A percentile compares a stretch with the other conserved stretches of the same genome.
These are phyloP conservation scores for Penicillium subrubescens DNA, from an alignment of 495 filamentous ascomycete species.

Conservation along the genomic window DNA sequence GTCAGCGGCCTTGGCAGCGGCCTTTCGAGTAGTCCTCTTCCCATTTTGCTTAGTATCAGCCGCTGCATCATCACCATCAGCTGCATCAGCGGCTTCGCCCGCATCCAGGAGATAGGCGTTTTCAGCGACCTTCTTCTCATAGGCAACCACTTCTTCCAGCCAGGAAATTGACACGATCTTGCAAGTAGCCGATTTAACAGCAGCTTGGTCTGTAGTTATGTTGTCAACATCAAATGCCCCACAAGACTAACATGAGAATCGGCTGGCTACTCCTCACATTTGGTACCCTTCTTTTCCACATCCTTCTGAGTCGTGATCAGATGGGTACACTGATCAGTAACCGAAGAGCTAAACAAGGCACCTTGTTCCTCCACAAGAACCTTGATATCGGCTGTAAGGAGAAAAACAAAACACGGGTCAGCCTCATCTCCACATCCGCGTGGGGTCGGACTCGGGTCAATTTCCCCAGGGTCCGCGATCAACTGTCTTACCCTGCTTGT, in stretches of 20 bases:
- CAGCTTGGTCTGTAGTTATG: constrained; percentile 47
- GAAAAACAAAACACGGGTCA: constrained; percentile 27
- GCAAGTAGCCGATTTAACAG: constrained; percentile 44
- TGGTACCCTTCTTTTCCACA: constrained; percentile 47
- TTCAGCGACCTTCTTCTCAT: constrained; percentile 46
- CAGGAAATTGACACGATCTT: constrained; percentile 64
- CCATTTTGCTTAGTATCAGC: constrained; percentile 18
- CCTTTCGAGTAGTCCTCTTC: constrained; percentile 2
- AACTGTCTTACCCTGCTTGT: constrained; percentile 49
- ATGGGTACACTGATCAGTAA: constrained; percentile 59
- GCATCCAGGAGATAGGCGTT: constrained; percentile 36
- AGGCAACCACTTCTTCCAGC: constrained; percentile 55
- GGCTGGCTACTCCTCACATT: constrained; percentile 33
- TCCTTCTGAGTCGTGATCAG: constrained; percentile 58
- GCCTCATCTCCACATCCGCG: constrained; percentile 25
- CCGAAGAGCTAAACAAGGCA: constrained; percentile 45
- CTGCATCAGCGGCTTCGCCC: not conserved
- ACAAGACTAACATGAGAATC: not conserved
- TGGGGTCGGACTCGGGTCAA: constrained; percentile 10
- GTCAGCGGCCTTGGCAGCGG: not conserved
- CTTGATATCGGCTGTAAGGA: constrained; percentile 38
- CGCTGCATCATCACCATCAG: constrained; percentile 3
- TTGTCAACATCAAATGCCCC: not conserved
- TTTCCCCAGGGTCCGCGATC: not conserved
- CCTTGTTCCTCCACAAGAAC: constrained; percentile 48